Evolutionary conservation across 139 green algal genomes (phyloP), one percentile per base, ranked within the genome.

Genomic region (Closterium sp.): DNA sequence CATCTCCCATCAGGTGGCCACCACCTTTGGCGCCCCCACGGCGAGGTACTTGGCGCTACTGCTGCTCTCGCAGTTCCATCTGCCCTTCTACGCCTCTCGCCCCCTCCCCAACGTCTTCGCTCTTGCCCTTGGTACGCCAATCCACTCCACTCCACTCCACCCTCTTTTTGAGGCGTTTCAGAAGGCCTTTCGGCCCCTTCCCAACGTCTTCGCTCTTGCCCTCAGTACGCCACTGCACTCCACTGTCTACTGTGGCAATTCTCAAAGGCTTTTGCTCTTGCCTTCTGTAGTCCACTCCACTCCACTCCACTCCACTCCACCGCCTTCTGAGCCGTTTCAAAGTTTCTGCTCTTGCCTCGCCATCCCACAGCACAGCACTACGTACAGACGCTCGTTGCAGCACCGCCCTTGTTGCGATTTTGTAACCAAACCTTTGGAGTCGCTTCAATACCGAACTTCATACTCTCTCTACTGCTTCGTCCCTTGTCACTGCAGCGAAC

Each of bases 21-120:
- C 28, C 6, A 90, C 16, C 16, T 88, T 93, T 6, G 91, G 91
- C 21, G n/a, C 32, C 21, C 16, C 12, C 9, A 90, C 90, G 3
- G 91, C n/a, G 12, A 83, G 84, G 16, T 64, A 33, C 21, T 93
- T 93, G 25, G 36, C 36, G 10, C 81, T 93, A 9, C 28, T 94
- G 16, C 33, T 25, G 21, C 9, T 28, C 8, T 25, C 66, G 2
- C 96, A 98, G 93, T 98, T 98, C 93, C 97, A 98, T 93, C 81
- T 97, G n/a, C 93, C 95, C 28, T 98, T 97, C 92, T 98, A 98
- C 92, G 87, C 92, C 25, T 96, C 90, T 88, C 93, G 97, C 33
- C 89, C 94, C 4, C 95, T 98, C 32, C 97, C 97, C 36, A 98
- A 98, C 93, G 95, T 95, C 1, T 96, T 98, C 81, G 97, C 97